Base-by-base conservation (phyloP, 768 basidiomycete genomes). In the Lactarius sanguifluus region DNA sequence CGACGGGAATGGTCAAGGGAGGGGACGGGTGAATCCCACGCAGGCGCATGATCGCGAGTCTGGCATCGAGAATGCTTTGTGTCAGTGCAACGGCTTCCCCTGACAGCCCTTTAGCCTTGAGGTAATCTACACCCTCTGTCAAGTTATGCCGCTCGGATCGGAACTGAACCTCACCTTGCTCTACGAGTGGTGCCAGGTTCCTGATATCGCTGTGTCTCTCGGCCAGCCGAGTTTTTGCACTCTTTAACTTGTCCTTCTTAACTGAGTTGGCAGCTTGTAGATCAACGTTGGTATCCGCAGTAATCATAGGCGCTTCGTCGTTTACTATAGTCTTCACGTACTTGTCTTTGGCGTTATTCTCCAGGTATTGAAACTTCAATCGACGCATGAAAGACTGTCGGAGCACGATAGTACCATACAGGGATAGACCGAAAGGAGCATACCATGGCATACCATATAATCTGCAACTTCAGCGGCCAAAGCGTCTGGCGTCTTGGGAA, bases 301-400 rank as follows among this genome's bases (percentile, higher is more conserved):
- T 89, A 47, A 94, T 85, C 65, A 87, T 85, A 2, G 90, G 89
- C 0, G 92, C 90, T 65, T 95, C 91, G 71, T 92, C 90, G 73
- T 88, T 91, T 58, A 94, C 89, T 71, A 96, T 94, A 0, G 86
- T 87, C 74, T 90, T 89, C 71, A 94, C 82, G 72, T 95, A 96
- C 76, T 90, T 88, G 71, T 92, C 86, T 73, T 96, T 96, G 3
- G 94, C 91, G 70, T 94, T 91, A 75, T 94, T 91, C 72, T 96
- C 92, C 20, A 94, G 79, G 73, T 93, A 94, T 69, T 91, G 90
- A 72, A 92, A 94, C 76, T 96, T 96, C 32, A 95, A 84, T 71
- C 91, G 91, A 28, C 88, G 82, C 23, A 94, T 79, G 71, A 87
- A 91, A 8, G 86, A 80, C 91, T 91, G 61, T 18, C 23, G 2